Evolutionary conservation across 495 filamentous ascomycete species (phyloP).

Genomic region (Penicillium subrubescens): DNA sequence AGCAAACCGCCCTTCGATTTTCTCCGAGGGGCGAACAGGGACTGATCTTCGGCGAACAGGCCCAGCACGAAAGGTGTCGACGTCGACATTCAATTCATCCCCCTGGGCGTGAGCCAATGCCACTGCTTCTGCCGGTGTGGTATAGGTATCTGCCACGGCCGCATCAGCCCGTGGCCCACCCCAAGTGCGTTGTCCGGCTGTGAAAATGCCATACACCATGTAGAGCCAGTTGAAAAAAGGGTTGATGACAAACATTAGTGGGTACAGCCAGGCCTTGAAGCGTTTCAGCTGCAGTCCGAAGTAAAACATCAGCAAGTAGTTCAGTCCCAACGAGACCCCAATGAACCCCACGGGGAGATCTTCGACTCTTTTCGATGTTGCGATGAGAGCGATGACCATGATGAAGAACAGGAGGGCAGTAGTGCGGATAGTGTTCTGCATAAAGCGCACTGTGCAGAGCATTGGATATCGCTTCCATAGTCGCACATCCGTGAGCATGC

Average conservation of each 20-base stretch:
- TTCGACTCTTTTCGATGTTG: slow-evolving; percentile 73
- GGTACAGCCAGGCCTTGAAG: slow-evolving; percentile 93
- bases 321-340: slow-evolving; percentile 89
- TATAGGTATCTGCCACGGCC: slow-evolving; percentile 75
- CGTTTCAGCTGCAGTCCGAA: slow-evolving; percentile 85
- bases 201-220: slow-evolving; percentile 88
- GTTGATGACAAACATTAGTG: slow-evolving; percentile 92
- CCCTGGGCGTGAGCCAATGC: slow-evolving; percentile 77
- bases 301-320: slow-evolving; percentile 96
- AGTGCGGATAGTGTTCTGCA: slow-evolving; percentile 96
- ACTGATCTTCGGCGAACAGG: slow-evolving; percentile 51
- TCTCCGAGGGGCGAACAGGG: slow-evolving; percentile 71
- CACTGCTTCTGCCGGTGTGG: slow-evolving; percentile 80
- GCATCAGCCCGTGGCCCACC: slow-evolving; percentile 94
- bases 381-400: slow-evolving; percentile 85
- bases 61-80: slow-evolving; percentile 83
- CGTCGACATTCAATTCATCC: slow-evolving; percentile 90
- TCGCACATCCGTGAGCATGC: slow-evolving; percentile 94
- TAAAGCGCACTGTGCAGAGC: slow-evolving; percentile 84
- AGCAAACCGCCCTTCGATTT: slow-evolving; percentile 64
- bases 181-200: slow-evolving; percentile 94
- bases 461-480: slow-evolving; percentile 92
- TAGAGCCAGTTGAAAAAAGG: slow-evolving; percentile 99
- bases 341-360: slow-evolving; percentile 94
- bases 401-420: slow-evolving; percentile 96